These are phyloP conservation scores for Hippophae tibetana DNA, from an alignment of 306 rosid genomes.

Conservation along the genomic window DNA sequence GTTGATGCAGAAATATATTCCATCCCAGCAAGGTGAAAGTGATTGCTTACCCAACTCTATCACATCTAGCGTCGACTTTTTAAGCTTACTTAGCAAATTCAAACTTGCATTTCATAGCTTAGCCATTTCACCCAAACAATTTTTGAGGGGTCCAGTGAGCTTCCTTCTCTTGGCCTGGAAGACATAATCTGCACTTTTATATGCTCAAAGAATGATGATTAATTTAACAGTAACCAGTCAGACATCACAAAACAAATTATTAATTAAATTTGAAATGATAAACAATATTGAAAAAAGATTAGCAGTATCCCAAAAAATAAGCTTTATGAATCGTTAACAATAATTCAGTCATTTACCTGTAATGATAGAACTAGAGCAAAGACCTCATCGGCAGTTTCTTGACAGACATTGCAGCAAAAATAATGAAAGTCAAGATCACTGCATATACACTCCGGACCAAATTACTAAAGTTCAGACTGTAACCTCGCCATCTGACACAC, in stretches of 20 bases:
- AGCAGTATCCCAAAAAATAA: not conserved
- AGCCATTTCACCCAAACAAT: conserved; percentile 43
- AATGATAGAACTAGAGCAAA: conserved; percentile 74
- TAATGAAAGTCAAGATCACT: conserved; percentile 15
- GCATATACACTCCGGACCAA: conserved; percentile 11
- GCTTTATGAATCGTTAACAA: not conserved
- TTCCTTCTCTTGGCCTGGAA: conserved; percentile 44
- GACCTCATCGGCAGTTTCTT: conserved; percentile 63
- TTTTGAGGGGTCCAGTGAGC: conserved; percentile 35
- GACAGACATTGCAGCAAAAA: conserved; percentile 56
- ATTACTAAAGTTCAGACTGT: conserved; percentile 19
- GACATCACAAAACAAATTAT: not conserved
- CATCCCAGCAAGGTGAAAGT: not conserved
- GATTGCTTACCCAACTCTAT: conserved; percentile 21
- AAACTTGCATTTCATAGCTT: conserved; percentile 32
- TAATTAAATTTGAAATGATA: not conserved
- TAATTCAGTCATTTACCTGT: conserved; percentile 38
- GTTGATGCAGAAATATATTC: not conserved
- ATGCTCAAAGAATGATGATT: too few relatives aligned
- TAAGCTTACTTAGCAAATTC: conserved; percentile 23
- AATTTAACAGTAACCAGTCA: not conserved
- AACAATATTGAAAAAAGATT: not conserved
- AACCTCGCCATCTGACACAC: conserved; percentile 74
- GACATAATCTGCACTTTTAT: not conserved
- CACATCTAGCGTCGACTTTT: conserved; percentile 21